A percentile compares a stretch with the other conserved stretches of the same genome.
phyloP scores from a whole-genome alignment of 2,329 filamentous ascomycete species.

The Cladobotryum protrusum region DNA sequence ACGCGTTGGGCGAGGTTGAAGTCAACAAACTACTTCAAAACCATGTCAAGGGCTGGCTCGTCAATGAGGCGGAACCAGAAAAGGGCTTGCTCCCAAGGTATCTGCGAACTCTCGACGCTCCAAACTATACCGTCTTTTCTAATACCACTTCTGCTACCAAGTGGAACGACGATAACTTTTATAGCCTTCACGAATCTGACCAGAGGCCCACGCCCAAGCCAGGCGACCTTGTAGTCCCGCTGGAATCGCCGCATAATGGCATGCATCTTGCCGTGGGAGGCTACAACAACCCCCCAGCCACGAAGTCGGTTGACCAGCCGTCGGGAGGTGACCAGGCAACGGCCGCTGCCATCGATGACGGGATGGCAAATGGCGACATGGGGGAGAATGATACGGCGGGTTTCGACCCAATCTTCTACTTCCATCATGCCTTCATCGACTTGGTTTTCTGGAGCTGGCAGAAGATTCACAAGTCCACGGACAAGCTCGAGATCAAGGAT shows the following conservation, averaged over 20 bases:
- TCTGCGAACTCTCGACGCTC: slow-evolving; percentile 20
- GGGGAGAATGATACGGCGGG: slow-evolving; percentile 28
- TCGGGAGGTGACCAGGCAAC: neutral
- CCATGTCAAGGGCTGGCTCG: too few relatives aligned
- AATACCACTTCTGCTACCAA: slow-evolving; percentile 20
- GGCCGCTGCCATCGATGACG: neutral
- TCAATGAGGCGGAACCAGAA: too few relatives aligned
- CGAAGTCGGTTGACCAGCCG: too few relatives aligned
- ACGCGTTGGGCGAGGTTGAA: too few relatives aligned
- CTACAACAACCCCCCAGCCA: slow-evolving; percentile 6
- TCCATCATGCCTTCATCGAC: slow-evolving; percentile 27
- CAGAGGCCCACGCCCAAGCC: too few relatives aligned
- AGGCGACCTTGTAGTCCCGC: slow-evolving; percentile 11
- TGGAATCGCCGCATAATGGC: slow-evolving; percentile 22
- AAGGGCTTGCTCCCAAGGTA: slow-evolving; percentile 6
- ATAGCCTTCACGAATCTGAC: too few relatives aligned
- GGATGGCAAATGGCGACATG: slow-evolving; percentile 25
- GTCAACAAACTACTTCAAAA: too few relatives aligned
- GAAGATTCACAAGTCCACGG: slow-evolving; percentile 9
- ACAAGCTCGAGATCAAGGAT: slow-evolving; percentile 3
- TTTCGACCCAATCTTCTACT: slow-evolving; percentile 28
- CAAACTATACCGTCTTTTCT: slow-evolving; percentile 29
- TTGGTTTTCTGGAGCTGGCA: slow-evolving; percentile 27
- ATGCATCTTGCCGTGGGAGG: slow-evolving; percentile 25
- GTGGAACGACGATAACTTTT: slow-evolving; percentile 8